Evolutionary conservation across 169 alveolate genomes (phyloP), one percentile per base, ranked within the genome.

Genomic region (Plasmodium yoelii): DNA sequence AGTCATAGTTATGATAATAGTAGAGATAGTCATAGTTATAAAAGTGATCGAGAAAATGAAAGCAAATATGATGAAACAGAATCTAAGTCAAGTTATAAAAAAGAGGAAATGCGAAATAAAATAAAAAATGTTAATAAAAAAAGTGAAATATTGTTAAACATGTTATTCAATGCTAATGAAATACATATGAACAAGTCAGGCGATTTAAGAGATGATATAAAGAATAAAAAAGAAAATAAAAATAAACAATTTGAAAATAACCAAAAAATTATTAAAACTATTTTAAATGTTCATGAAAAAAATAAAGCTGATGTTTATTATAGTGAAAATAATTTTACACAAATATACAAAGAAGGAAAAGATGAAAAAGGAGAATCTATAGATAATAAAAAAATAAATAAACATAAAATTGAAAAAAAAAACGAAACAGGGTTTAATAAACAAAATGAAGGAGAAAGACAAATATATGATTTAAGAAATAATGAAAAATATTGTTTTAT

Each of bases 111-210:
- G 3, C 0, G 47, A 9, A 24, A 13, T 1, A 1, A 24, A 19
- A 47, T 13, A 49, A 24, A 2, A 12, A 49, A 42, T 1, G 8
- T 19, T 15, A 77, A 77, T 57, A 77, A 77, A 22, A 77, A 64
- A 44, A 77, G 65, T 44, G 88, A 77, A 68, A 47, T 77, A 24
- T 55, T 77, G 8, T n/a, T 77, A 26, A 77, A 77, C 24, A 61
- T 77, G n/a, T 13, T 77, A 9, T 77, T 69, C 1, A 73, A 73
- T 4, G 57, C 87, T 1, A 63, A 77, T 68, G 42, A 34, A 34
- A 34, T 34, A 0, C 0, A 0, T 34, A 34, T 34, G 42, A 34
- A 34, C 6, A 34, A 34, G 7, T 34, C 42, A 34, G 42, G 42
- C 22, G 44, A 19, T 12, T 49, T 24, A 68, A 77, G 10, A 61